Evolutionary conservation across 371 early-diverging fungal species (phyloP).

Genomic region (Batkoa obscura): DNA sequence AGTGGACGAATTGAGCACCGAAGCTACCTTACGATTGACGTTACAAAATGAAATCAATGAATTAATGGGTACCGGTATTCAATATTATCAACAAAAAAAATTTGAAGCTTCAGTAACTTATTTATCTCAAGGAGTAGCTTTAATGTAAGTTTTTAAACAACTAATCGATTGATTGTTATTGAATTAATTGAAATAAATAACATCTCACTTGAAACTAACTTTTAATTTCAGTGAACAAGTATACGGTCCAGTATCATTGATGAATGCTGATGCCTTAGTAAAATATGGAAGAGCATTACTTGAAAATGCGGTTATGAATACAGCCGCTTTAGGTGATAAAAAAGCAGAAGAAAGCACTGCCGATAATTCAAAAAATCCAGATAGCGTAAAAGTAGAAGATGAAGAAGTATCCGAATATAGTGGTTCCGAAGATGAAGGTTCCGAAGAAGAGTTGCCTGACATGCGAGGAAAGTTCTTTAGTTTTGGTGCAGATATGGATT

Average conservation of each 20-base stretch:
- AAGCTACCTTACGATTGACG: too few species aligned
- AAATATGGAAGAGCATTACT: conserved; percentile 59
- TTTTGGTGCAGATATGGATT: conserved; percentile 4
- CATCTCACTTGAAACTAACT: too few species aligned
- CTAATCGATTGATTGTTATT: too few species aligned
- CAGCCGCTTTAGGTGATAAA: conserved; percentile 30
- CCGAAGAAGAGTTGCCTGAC: conserved; percentile 19
- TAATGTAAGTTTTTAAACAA: too few species aligned
- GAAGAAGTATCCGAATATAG: conserved; percentile 20
- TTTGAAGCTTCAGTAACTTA: too few species aligned
- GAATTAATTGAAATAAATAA: too few species aligned
- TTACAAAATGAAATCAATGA: too few species aligned
- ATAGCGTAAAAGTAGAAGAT: conserved; percentile 21
- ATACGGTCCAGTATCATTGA: conserved; percentile 43
- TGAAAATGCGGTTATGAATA: conserved; percentile 51
- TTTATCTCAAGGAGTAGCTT: too few species aligned
- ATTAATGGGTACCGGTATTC: too few species aligned
- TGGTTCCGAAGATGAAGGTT: conserved; percentile 17
- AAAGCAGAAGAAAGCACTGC: too few species aligned
- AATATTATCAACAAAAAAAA: too few species aligned
- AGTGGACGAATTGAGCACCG: too few species aligned
- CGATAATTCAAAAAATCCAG: conserved; percentile 12
- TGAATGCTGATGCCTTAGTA: conserved; percentile 55
- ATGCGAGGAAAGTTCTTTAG: conserved; percentile 12
- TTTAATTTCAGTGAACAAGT: conserved; percentile 26